Conservation (phyloP, 768 basidiomycete genomes). For the Amanita subjunquillea region DNA sequence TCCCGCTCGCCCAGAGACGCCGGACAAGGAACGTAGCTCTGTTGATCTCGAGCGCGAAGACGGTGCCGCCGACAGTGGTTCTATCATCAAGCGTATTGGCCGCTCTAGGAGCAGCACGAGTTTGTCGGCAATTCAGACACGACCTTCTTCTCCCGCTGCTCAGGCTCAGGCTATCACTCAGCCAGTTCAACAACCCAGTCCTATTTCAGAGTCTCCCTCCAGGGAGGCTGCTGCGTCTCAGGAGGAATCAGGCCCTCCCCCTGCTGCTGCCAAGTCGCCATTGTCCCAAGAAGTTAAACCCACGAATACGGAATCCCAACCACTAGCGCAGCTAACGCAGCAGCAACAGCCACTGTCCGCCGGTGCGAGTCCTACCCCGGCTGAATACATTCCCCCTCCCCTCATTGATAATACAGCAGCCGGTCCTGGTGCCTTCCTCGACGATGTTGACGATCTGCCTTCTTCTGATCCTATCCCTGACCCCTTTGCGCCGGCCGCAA, state of each 20-base stretch:
- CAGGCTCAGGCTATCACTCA: slow-evolving; percentile 8
- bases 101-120: slow-evolving; percentile 8
- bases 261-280: slow-evolving; percentile 29
- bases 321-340: no score
- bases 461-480: slow-evolving; percentile 17
- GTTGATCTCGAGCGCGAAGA: slow-evolving; percentile 14
- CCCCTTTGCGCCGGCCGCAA: slow-evolving; percentile 15
- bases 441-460: slow-evolving; percentile 36
- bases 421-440: slow-evolving; percentile 42
- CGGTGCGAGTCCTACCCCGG: background rate
- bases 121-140: slow-evolving; percentile 7
- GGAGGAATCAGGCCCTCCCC: slow-evolving; percentile 13
- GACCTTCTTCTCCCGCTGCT: slow-evolving; percentile 15
- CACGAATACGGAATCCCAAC: background rate
- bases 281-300: slow-evolving; percentile 21
- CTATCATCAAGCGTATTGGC: slow-evolving; percentile 11
- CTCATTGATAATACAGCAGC: slow-evolving; percentile 27
- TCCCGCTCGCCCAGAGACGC: slow-evolving; percentile 22
- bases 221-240: slow-evolving; percentile 37
- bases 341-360: background rate
- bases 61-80: slow-evolving; percentile 13
- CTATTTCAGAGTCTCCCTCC: slow-evolving; percentile 62
- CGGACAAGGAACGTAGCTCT: slow-evolving; percentile 15
- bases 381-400: slow-evolving; percentile 27
- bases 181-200: slow-evolving; percentile 33